A percentile compares a stretch with the other conserved stretches of the same genome.
phyloP scores from a whole-genome alignment of 805 yeast genomes.

The Zygotorulaspora florentina region DNA sequence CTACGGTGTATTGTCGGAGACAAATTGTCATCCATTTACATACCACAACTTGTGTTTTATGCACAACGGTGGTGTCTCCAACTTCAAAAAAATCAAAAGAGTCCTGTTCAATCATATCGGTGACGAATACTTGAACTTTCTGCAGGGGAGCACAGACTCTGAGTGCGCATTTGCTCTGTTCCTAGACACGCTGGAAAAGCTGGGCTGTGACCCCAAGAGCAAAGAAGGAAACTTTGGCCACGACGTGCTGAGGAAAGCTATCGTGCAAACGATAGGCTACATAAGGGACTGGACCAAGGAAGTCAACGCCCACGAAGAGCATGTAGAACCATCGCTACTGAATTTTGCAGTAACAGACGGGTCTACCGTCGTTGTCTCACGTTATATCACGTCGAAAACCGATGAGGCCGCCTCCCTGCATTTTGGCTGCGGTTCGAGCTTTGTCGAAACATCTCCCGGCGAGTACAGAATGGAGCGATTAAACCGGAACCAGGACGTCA shows the following conservation, averaged over 20 bases:
- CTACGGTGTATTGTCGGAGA: conserved; percentile 88
- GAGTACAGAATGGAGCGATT: conserved; percentile 91
- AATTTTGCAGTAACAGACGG: conserved; percentile 97
- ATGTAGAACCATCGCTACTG: conserved; percentile 71
- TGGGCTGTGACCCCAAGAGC: conserved; percentile 68
- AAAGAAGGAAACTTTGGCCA: conserved; percentile 49
- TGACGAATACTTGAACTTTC: conserved; percentile 71
- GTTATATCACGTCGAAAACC: conserved; percentile 82
- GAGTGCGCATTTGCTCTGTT: conserved; percentile 92
- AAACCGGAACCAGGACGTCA: conserved; percentile 87
- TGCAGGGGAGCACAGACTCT: conserved; percentile 94
- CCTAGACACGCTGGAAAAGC: conserved; percentile 65
- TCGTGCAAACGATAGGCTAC: conserved; percentile 66
- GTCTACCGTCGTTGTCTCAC: conserved; percentile 71
- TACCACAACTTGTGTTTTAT: conserved; percentile 86
- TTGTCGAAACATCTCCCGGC: conserved; percentile 86
- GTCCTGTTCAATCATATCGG: conserved; percentile 63
- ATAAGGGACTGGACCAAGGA: conserved; percentile 78
- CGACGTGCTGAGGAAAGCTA: conserved; percentile 57
- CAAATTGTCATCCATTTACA: conserved; percentile 95
- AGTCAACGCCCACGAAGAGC: conserved; percentile 38
- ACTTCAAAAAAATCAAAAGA: conserved; percentile 70
- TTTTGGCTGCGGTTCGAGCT: conserved; percentile 88
- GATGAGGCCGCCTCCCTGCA: conserved; percentile 97
- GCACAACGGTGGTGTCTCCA: conserved; percentile 93